Conservation (phyloP, 805 yeast genomes). For the Candida oleophila region DNA sequence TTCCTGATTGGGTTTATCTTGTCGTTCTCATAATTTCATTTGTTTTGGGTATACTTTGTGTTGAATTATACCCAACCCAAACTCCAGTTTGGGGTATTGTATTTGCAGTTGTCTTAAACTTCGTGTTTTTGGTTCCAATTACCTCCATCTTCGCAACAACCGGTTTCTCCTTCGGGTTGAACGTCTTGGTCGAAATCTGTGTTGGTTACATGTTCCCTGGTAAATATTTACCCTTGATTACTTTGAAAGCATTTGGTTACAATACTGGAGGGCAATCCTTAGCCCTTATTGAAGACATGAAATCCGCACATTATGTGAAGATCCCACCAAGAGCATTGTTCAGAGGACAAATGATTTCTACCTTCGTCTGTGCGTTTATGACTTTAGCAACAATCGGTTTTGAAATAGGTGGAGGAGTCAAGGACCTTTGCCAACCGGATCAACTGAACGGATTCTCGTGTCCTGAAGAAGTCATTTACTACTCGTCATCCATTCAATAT, state of each 20-base stretch:
- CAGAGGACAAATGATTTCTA: slow-evolving; percentile 27
- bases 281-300: slow-evolving; percentile 29
- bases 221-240: slow-evolving; percentile 21
- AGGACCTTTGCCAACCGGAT: slow-evolving; percentile 18
- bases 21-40: slow-evolving; percentile 6
- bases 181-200: slow-evolving; percentile 19
- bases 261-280: slow-evolving; percentile 31
- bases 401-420: slow-evolving; percentile 12
- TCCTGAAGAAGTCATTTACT: slow-evolving; percentile 33
- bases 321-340: slow-evolving; percentile 42
- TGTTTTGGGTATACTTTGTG: slow-evolving; percentile 35
- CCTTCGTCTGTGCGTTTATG: slow-evolving; percentile 19
- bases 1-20: slow-evolving; percentile 11
- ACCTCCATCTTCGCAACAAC: slow-evolving; percentile 15
- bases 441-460: slow-evolving; percentile 24
- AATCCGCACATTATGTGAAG: slow-evolving; percentile 36
- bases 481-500: slow-evolving; percentile 46
- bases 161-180: slow-evolving; percentile 12
- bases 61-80: slow-evolving; percentile 42
- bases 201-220: slow-evolving; percentile 51
- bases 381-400: slow-evolving; percentile 22
- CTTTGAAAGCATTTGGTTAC: slow-evolving; percentile 23
- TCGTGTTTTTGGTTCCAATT: slow-evolving; percentile 21
- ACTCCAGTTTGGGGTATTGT: slow-evolving; percentile 30
- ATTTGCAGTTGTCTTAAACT: slow-evolving; percentile 25